Conservation (phyloP, 495 filamentous ascomycete species). For the Penicillium crystallinum region DNA sequence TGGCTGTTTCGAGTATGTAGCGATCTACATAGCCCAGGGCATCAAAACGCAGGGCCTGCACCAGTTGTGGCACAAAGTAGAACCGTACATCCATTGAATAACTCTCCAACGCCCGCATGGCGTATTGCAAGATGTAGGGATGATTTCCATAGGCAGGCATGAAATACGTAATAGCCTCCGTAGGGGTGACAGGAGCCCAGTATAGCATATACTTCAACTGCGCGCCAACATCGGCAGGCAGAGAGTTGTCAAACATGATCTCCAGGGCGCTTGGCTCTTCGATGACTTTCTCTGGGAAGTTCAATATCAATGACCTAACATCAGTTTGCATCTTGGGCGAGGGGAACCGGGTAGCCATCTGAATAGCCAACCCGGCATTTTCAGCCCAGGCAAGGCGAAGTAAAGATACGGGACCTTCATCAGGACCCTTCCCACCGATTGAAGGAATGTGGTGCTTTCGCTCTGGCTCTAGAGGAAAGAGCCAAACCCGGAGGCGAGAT, state of each 20-base stretch:
- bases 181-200: conserved; percentile 91
- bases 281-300: conserved; percentile 75
- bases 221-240: conserved; percentile 73
- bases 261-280: conserved; percentile 74
- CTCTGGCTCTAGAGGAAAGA: conserved; percentile 72
- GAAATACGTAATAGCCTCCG: conserved; percentile 89
- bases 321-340: conserved; percentile 66
- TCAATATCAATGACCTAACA: conserved; percentile 71
- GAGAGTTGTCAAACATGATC: conserved; percentile 66
- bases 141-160: conserved; percentile 90
- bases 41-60: conserved; percentile 95
- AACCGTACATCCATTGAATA: conserved; percentile 95
- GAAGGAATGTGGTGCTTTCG: conserved; percentile 49
- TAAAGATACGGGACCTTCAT: conserved; percentile 44
- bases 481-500: conserved; percentile 79
- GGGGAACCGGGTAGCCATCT: conserved; percentile 73
- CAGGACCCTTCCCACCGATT: conserved; percentile 27
- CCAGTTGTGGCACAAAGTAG: conserved; percentile 97
- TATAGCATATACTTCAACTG: conserved; percentile 93
- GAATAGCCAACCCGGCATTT: conserved; percentile 74
- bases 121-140: conserved; percentile 92
- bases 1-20: conserved; percentile 93
- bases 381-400: conserved; percentile 82
- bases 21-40: conserved; percentile 89
- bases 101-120: conserved; percentile 88